Evolutionary conservation across 2,329 filamentous ascomycete species (phyloP).

Genomic region (Ascosphaera apis): DNA sequence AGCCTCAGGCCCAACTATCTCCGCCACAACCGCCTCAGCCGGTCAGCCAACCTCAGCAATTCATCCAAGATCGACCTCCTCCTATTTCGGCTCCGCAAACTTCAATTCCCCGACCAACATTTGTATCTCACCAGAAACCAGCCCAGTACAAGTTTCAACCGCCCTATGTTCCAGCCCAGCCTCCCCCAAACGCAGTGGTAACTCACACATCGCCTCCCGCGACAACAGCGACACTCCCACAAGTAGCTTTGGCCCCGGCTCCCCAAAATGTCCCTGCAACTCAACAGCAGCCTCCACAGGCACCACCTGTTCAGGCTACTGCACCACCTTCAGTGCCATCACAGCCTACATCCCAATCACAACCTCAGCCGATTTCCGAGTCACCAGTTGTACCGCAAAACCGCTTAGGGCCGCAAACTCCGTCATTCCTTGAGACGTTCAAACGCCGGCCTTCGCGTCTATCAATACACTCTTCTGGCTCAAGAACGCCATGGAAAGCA

Average conservation of each 20-base stretch:
- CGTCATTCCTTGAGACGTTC: constrained; percentile 6
- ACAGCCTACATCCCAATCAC: neutral
- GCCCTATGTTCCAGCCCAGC: neutral
- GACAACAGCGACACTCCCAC: constrained; percentile 1
- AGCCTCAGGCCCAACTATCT: too few relatives aligned
- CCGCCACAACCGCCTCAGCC: too few relatives aligned
- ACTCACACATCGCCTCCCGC: constrained; percentile 5
- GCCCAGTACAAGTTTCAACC: too few relatives aligned
- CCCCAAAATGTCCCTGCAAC: too few relatives aligned
- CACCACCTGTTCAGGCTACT: too few relatives aligned
- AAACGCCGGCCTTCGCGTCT: constrained; percentile 11
- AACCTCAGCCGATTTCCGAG: neutral
- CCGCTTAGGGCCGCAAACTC: neutral
- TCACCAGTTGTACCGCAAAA: neutral
- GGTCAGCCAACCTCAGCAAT: too few relatives aligned
- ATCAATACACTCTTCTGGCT: constrained; percentile 18
- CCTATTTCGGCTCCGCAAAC: too few relatives aligned
- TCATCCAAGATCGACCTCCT: too few relatives aligned
- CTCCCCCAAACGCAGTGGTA: constrained; percentile 2
- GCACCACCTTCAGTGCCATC: neutral
- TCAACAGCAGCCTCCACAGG: too few relatives aligned
- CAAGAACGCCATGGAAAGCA: constrained; percentile 21
- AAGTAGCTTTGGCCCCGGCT: too few relatives aligned
- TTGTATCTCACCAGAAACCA: too few relatives aligned
- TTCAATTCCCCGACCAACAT: too few relatives aligned